A percentile compares a stretch with the other conserved stretches of the same genome.
These are phyloP conservation scores for Teunomyces stri DNA, from an alignment of 805 yeast species.

Conservation along the genomic window DNA sequence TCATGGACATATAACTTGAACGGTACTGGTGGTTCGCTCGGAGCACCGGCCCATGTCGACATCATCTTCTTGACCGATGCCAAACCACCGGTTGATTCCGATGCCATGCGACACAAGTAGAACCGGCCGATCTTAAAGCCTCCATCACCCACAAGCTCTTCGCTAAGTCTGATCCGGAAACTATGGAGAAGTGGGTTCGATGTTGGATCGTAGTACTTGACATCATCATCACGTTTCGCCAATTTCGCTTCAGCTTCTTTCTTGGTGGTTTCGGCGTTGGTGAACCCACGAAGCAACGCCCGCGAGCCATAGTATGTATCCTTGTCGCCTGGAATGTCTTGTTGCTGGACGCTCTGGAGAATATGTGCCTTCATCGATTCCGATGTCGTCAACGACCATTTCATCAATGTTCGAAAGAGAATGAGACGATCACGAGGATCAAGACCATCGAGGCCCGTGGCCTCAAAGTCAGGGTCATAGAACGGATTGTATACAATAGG, in stretches of 20 bases:
- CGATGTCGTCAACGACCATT: constrained; percentile 36
- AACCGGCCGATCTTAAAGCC: constrained; percentile 42
- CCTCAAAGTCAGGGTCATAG: constrained; percentile 26
- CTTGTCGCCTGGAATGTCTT: constrained; percentile 38
- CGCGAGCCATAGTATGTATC: constrained; percentile 37
- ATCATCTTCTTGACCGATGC: constrained; percentile 34
- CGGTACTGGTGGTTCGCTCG: constrained; percentile 17
- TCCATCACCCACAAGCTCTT: constrained; percentile 36
- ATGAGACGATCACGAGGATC: constrained; percentile 34
- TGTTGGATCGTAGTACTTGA: constrained; percentile 36
- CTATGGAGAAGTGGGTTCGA: constrained; percentile 36
- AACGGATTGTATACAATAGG: constrained; percentile 20
- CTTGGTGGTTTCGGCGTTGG: constrained; percentile 28
- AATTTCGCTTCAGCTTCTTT: constrained; percentile 30
- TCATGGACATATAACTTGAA: constrained; percentile 45
- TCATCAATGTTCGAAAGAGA: constrained; percentile 32
- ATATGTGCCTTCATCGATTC: constrained; percentile 27
- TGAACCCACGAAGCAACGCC: constrained; percentile 34
- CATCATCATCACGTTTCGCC: constrained; percentile 23
- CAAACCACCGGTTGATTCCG: constrained; percentile 34
- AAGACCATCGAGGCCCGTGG: constrained; percentile 31
- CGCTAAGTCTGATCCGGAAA: constrained; percentile 32
- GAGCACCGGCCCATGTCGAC: constrained; percentile 16
- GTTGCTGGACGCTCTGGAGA: constrained; percentile 22
- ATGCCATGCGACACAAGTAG: constrained; percentile 36